Conservation (phyloP, 2,329 filamentous ascomycete genomes). For the Trichoderma simmonsii region DNA sequence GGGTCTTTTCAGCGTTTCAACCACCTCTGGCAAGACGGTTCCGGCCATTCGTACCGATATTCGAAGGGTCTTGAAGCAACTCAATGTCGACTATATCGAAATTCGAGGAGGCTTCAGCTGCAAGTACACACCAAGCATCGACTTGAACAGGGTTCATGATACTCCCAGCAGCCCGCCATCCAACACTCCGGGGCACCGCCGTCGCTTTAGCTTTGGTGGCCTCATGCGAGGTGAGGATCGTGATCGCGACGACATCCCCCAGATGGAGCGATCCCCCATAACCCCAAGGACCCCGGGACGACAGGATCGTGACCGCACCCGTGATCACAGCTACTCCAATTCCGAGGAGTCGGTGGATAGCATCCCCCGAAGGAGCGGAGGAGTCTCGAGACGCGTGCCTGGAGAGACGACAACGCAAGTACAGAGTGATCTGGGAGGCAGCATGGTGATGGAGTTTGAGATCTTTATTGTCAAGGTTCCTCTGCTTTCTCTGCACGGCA, state of each 20-base stretch:
- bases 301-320: conserved; percentile 39
- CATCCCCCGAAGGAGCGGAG: conserved; percentile 52
- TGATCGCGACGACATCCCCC: conserved; percentile 69
- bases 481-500: conserved; percentile 84
- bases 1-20: conserved; percentile 94
- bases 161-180: conserved; percentile 56
- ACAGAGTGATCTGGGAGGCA: conserved; percentile 81
- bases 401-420: conserved; percentile 92
- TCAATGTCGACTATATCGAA: conserved; percentile 87
- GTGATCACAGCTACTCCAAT: conserved; percentile 74
- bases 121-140: conserved; percentile 83
- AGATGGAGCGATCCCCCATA: conserved; percentile 45
- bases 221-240: conserved; percentile 55
- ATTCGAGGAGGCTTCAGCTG: conserved; percentile 94
- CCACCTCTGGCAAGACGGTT: conserved; percentile 88
- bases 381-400: conserved; percentile 56
- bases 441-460: conserved; percentile 84
- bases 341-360: conserved; percentile 84
- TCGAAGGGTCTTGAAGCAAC: conserved; percentile 80
- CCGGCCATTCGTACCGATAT: conserved; percentile 83
- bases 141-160: conserved; percentile 71
- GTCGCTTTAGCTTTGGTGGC: conserved; percentile 82
- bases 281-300: conserved; percentile 45
- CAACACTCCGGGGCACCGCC: conserved; percentile 58
- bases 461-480: conserved; percentile 98